Evolutionary conservation across 345 rosid genomes (phyloP).

Genomic region (Punica granatum): DNA sequence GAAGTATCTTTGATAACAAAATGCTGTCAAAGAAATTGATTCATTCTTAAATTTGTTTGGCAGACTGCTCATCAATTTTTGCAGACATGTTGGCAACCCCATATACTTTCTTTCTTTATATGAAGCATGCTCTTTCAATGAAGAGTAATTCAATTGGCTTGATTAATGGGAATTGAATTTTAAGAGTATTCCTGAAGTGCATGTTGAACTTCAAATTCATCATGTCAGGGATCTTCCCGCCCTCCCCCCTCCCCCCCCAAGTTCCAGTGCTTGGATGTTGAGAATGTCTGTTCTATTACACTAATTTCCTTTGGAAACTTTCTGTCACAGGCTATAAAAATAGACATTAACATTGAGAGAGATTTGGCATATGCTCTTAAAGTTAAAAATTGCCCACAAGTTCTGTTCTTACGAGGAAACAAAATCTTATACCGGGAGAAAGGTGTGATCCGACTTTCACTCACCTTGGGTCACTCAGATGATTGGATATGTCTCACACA

Average conservation of each 20-base stretch:
- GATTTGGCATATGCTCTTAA: conserved; percentile 94
- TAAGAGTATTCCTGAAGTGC: too few species aligned
- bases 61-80: neutral
- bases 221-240: too few species aligned
- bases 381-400: conserved; percentile 73
- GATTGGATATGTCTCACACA: neutral
- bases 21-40: neutral
- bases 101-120: too few species aligned
- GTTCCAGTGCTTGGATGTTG: neutral
- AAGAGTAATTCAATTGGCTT: too few species aligned
- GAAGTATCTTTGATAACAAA: neutral
- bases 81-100: neutral
- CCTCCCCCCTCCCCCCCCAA: too few species aligned
- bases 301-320: neutral
- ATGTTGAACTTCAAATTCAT: too few species aligned
- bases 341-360: conserved; percentile 79
- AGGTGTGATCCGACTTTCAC: conserved; percentile 33
- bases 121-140: too few species aligned
- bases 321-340: conserved; percentile 58
- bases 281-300: neutral
- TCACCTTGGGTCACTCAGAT: neutral
- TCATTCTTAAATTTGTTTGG: neutral
- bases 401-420: conserved; percentile 71
- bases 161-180: too few species aligned
- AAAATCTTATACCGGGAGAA: conserved; percentile 65